Evolutionary conservation across 2,329 filamentous ascomycete species (phyloP).

Genomic region (Aspergillus carbonarius): DNA sequence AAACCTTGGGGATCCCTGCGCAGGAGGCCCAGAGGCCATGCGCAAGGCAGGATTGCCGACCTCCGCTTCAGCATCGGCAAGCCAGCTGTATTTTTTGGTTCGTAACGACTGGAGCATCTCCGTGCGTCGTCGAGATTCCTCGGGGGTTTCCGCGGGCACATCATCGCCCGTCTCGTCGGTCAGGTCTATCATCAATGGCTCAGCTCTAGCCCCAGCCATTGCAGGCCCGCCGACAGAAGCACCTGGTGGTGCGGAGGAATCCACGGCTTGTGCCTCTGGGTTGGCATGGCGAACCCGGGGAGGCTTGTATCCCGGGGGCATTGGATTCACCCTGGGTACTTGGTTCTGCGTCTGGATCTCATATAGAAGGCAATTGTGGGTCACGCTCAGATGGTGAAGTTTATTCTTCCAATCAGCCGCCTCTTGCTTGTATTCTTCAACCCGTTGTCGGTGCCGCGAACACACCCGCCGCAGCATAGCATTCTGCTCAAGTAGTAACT

Average conservation of each 20-base stretch:
- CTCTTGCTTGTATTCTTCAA: slow-evolving; percentile 28
- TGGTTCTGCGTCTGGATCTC: slow-evolving; percentile 21
- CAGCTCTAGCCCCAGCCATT: not conserved
- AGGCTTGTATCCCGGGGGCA: slow-evolving; percentile 22
- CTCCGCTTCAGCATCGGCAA: slow-evolving; percentile 15
- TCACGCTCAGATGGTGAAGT: slow-evolving; percentile 20
- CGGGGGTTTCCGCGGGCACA: not conserved
- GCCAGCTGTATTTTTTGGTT: slow-evolving; percentile 34
- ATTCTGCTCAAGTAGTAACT: slow-evolving; percentile 23
- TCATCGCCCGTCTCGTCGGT: slow-evolving; percentile 17
- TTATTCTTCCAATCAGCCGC: slow-evolving; percentile 26
- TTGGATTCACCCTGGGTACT: slow-evolving; percentile 15
- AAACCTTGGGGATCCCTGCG: not conserved
- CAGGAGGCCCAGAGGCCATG: too few relatives aligned
- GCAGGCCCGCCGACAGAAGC: not conserved
- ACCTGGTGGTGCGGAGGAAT: not conserved
- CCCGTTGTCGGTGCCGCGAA: slow-evolving; percentile 23
- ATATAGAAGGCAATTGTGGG: slow-evolving; percentile 28
- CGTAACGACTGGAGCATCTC: slow-evolving; percentile 27
- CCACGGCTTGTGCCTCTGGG: not conserved
- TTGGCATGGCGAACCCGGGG: slow-evolving; percentile 5
- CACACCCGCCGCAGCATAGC: slow-evolving; percentile 26
- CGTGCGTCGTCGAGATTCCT: slow-evolving; percentile 11
- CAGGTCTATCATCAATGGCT: slow-evolving; percentile 22
- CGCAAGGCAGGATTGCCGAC: not conserved